Percentiles rank a stretch among this genome's conserved stretches.
Evolutionary conservation across 768 basidiomycete species (phyloP).

Genomic region (Leccinum broughii): DNA sequence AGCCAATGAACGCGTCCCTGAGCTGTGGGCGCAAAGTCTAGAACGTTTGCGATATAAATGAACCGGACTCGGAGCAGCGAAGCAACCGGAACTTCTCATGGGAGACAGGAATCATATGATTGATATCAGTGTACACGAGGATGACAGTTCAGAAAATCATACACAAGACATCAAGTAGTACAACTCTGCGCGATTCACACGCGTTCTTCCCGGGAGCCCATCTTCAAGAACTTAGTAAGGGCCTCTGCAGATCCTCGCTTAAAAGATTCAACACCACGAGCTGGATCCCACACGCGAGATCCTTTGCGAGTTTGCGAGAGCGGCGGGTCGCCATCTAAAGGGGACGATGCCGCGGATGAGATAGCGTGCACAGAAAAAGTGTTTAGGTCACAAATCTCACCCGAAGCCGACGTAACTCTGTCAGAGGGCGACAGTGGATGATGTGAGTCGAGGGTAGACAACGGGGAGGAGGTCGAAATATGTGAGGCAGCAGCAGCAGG

Average conservation of each 20-base stretch:
- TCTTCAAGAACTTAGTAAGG: slow-evolving; percentile 76
- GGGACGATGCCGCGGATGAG: slow-evolving; percentile 55
- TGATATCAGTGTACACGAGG: slow-evolving; percentile 3
- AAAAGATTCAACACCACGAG: slow-evolving; percentile 81
- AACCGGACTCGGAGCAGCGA: background rate
- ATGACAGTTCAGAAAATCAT: slow-evolving; percentile 4
- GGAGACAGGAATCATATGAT: background rate
- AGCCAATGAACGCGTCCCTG: background rate
- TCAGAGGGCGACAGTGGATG: slow-evolving; percentile 19
- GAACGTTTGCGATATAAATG: background rate
- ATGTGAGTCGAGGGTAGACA: slow-evolving; percentile 18
- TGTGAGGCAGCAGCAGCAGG: slow-evolving; percentile 4
- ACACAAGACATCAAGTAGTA: background rate
- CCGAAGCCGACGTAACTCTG: slow-evolving; percentile 7
- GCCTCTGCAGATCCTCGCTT: slow-evolving; percentile 89
- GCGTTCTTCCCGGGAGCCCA: slow-evolving; percentile 68
- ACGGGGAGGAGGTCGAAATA: slow-evolving; percentile 1
- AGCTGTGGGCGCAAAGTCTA: background rate
- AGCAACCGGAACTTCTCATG: background rate
- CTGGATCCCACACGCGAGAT: slow-evolving; percentile 82
- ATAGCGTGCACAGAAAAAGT: slow-evolving; percentile 41
- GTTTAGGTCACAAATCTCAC: slow-evolving; percentile 10
- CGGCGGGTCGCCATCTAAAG: slow-evolving; percentile 44
- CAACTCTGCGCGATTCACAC: slow-evolving; percentile 7
- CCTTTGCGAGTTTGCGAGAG: slow-evolving; percentile 41